phyloP scores from a whole-genome alignment of 2,329 filamentous ascomycete genomes.

The Clonostachys solani region DNA sequence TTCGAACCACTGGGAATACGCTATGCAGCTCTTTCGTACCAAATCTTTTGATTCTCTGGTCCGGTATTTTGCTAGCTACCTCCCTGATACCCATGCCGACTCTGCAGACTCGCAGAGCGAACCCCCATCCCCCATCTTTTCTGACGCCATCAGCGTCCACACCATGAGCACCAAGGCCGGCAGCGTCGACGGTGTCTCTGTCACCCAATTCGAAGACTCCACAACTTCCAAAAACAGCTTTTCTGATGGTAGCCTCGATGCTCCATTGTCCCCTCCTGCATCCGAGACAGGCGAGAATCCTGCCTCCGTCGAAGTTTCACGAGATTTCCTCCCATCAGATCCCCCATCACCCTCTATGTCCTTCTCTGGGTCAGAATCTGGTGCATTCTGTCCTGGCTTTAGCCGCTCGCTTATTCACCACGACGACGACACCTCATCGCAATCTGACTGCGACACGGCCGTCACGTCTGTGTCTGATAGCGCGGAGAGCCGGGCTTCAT shows the following conservation, averaged over 20 bases:
- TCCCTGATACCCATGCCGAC: slow-evolving; percentile 44
- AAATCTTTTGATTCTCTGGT: slow-evolving; percentile 57
- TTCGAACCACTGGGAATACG: slow-evolving; percentile 54
- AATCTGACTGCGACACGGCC: slow-evolving; percentile 37
- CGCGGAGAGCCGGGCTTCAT: slow-evolving; percentile 29
- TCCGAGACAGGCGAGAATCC: slow-evolving; percentile 45
- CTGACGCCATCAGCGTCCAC: slow-evolving; percentile 29
- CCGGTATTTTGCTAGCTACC: slow-evolving; percentile 55
- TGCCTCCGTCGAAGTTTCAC: slow-evolving; percentile 21
- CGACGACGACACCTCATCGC: slow-evolving; percentile 33
- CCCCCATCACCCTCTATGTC: slow-evolving; percentile 45
- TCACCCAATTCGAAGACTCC: slow-evolving; percentile 7
- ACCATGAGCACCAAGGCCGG: slow-evolving; percentile 29
- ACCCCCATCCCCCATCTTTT: slow-evolving; percentile 27
- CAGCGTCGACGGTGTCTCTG: slow-evolving; percentile 25
- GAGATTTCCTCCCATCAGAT: slow-evolving; percentile 23
- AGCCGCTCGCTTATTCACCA: slow-evolving; percentile 19
- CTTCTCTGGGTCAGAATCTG: slow-evolving; percentile 46
- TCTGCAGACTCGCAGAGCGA: slow-evolving; percentile 23
- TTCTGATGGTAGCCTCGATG: slow-evolving; percentile 10
- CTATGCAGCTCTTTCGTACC: slow-evolving; percentile 54
- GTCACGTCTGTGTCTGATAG: slow-evolving; percentile 40
- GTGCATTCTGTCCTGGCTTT: slow-evolving; percentile 24
- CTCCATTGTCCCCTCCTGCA: slow-evolving; percentile 33
- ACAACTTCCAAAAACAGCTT: slow-evolving; percentile 5